Conservation (phyloP, 148 eudicot species). For the Rheum nobile region DNA sequence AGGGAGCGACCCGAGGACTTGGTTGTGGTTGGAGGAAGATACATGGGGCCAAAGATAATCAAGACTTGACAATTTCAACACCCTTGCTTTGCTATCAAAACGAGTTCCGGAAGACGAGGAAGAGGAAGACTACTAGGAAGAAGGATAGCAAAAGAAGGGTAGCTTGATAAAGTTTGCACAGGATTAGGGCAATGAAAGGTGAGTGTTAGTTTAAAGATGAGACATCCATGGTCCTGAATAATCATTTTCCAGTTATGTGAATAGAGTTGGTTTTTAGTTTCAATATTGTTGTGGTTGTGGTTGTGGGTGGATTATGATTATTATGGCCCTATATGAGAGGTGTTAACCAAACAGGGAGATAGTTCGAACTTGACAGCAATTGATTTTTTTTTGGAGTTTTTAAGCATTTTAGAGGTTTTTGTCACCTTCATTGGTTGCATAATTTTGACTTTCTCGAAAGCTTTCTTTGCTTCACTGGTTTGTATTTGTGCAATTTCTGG, state of each 20-base stretch:
- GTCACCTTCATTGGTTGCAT: background rate
- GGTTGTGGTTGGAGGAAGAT: constrained; percentile 39
- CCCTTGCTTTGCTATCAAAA: background rate
- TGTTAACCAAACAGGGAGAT: background rate
- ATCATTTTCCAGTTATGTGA: constrained; percentile 7
- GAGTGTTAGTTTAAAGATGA: constrained; percentile 5
- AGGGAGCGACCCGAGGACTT: constrained; percentile 47
- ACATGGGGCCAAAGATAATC: constrained; percentile 57
- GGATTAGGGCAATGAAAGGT: background rate
- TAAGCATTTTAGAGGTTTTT: background rate
- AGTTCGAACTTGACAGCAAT: background rate
- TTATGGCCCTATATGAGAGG: background rate
- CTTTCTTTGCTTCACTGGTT: background rate
- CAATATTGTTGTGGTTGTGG: background rate
- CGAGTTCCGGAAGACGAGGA: background rate
- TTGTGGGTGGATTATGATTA: background rate
- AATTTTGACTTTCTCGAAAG: background rate
- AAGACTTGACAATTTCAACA: constrained; percentile 2
- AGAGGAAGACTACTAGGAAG: background rate
- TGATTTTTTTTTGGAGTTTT: background rate
- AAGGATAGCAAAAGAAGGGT: background rate
- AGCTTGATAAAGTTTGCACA: background rate
- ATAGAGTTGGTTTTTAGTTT: background rate
- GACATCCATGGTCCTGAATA: constrained; percentile 6
- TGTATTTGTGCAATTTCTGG: background rate